Evolutionary conservation across 371 early-diverging fungal species (phyloP).

Genomic region (Coemansia linderi): DNA sequence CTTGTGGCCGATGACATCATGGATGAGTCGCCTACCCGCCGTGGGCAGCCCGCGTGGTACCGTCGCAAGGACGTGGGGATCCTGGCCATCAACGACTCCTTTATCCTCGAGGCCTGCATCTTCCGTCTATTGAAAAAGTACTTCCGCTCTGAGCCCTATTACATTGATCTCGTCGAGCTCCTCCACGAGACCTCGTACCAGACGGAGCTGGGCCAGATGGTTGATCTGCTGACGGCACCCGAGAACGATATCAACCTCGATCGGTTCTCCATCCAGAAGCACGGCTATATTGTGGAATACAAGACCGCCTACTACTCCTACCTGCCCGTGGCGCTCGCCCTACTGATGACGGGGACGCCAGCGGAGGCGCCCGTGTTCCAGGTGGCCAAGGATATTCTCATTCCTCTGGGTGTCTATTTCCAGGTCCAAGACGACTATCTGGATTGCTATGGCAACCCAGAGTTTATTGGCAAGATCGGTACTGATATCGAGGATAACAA

Average conservation of each 20-base stretch:
- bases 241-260: constrained; percentile 88
- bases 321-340: constrained; percentile 92
- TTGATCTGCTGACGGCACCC: constrained; percentile 95
- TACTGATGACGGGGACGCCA: constrained; percentile 79
- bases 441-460: constrained; percentile 90
- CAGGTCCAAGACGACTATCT: constrained; percentile 97
- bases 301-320: constrained; percentile 99
- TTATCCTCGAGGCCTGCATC: constrained; percentile 88
- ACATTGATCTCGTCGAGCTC: constrained; percentile 86
- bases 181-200: constrained; percentile 94
- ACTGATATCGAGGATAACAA: constrained; percentile 99
- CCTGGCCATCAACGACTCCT: constrained; percentile 93
- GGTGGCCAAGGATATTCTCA: constrained; percentile 79
- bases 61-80: constrained; percentile 78
- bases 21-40: constrained; percentile 92
- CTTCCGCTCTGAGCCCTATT: constrained; percentile 80
- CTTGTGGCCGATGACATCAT: constrained; percentile 97
- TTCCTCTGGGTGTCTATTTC: constrained; percentile 96
- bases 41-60: constrained; percentile 97
- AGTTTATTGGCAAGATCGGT: constrained; percentile 95
- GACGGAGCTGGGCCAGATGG: constrained; percentile 96
- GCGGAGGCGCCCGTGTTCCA: constrained; percentile 74
- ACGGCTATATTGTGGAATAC: constrained; percentile 91
- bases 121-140: constrained; percentile 90
- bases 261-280: constrained; percentile 88